Evolutionary conservation across 768 basidiomycete species (phyloP).

Genomic region (Phallus indusiatus): DNA sequence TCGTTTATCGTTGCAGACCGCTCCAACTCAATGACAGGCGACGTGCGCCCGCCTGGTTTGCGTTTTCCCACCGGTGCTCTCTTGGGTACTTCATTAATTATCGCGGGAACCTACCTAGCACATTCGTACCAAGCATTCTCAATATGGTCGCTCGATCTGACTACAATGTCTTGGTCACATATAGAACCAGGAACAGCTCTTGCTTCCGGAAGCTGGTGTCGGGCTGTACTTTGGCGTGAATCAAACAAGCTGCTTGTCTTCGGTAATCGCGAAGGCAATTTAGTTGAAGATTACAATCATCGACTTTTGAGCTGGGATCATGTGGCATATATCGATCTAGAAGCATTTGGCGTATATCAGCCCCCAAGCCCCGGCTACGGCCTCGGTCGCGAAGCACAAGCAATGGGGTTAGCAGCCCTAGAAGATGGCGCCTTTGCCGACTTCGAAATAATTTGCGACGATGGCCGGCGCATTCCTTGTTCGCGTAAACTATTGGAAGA

Average conservation of each 20-base stretch:
- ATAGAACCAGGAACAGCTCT: constrained; percentile 85
- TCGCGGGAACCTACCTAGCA: constrained; percentile 93
- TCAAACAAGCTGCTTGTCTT: constrained; percentile 84
- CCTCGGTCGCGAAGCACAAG: constrained; percentile 65
- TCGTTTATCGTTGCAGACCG: constrained; percentile 72
- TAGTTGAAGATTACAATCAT: constrained; percentile 89
- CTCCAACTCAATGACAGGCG: constrained; percentile 71
- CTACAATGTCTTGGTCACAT: constrained; percentile 74
- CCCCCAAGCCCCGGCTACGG: constrained; percentile 50
- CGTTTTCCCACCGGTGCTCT: constrained; percentile 95
- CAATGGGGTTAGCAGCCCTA: constrained; percentile 73
- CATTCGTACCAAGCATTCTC: constrained; percentile 92
- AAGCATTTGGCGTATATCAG: constrained; percentile 94
- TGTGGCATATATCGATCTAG: constrained; percentile 81
- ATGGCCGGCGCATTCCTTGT: constrained; percentile 73
- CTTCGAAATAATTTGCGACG: constrained; percentile 89
- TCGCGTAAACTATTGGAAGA: constrained; percentile 80
- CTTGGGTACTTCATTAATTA: constrained; percentile 82
- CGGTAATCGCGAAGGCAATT: constrained; percentile 79
- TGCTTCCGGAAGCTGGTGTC: constrained; percentile 88
- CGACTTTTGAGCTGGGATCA: constrained; percentile 88
- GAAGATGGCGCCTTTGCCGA: constrained; percentile 79
- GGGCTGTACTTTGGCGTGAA: constrained; percentile 74
- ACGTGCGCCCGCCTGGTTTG: constrained; percentile 84
- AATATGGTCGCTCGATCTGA: constrained; percentile 89